Base-by-base conservation (phyloP, 768 basidiomycete genomes). In the Phallus indusiatus region DNA sequence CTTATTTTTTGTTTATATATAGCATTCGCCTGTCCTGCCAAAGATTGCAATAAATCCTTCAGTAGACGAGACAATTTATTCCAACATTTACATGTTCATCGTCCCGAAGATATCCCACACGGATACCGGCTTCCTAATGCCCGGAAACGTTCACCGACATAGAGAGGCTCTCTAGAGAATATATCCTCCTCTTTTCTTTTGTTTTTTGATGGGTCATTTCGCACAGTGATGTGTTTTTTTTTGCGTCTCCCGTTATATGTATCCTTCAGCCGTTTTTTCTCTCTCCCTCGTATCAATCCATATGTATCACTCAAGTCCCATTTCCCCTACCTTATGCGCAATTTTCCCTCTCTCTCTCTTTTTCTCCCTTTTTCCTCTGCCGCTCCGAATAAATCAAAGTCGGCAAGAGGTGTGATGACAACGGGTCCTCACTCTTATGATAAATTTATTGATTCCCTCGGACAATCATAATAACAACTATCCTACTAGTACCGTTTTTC, bases 1-100 rank as follows among this genome's bases (percentile, higher is more conserved):
- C n/a, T n/a, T n/a, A n/a, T n/a, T 60, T 55, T 42, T 53, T 52
- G 55, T 48, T 46, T 33, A n/a, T n/a, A n/a, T n/a, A n/a, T 67
- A 90, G 88, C 88, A 9, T 87, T 84, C 73, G 77, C 82, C 65
- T 91, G 88, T 70, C 78, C 84, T 24, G 79, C 79, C 66, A 76
- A 81, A 3, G 68, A 74, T 33, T 91, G 88, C 71, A 80, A 80
- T 67, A 88, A 88, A 68, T 76, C 75, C 64, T 91, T 90, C 68
- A 88, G 86, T 60, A 78, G 88, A 61, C 85, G 85, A 63, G 88
- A 90, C 67, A 90, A 90, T 69, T 79, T 90, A 35, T 76, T 86
- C 51, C 88, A 90, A 70, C 88, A 90, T 65, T 72, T 85, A 68
- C 83, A 84, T 65, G 84, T 88, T 17, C 87, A 89, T 71, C 57